Conservation (phyloP, 108 stramenopile genomes). For the Nitzschia sp. region DNA sequence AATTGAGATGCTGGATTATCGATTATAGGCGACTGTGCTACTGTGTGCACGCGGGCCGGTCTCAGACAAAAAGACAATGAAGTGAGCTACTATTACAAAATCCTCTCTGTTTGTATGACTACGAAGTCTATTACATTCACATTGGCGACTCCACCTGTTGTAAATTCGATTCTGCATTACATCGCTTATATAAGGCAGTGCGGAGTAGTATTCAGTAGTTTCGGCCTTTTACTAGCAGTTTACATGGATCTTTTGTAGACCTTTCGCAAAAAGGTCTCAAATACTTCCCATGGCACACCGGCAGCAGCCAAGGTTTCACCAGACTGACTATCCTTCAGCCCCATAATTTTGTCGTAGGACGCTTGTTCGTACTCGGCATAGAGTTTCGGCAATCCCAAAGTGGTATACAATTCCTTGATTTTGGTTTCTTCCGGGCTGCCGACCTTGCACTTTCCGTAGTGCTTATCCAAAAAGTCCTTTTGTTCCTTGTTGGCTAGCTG, state of each 20-base stretch:
- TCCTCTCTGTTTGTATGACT: neutral
- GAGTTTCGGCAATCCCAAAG: slow-evolving; percentile 57
- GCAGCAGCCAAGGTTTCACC: slow-evolving; percentile 21
- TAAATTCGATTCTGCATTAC: too few relatives aligned
- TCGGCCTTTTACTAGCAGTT: too few relatives aligned
- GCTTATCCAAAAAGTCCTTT: slow-evolving; percentile 32
- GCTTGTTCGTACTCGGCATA: slow-evolving; percentile 79
- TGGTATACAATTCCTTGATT: slow-evolving; percentile 72
- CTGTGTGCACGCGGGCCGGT: too few relatives aligned
- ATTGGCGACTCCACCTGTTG: too few relatives aligned
- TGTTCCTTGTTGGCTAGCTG: slow-evolving; percentile 25
- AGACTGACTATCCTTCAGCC: slow-evolving; percentile 44
- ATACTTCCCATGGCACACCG: slow-evolving; percentile 66
- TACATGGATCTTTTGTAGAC: slow-evolving; percentile 87
- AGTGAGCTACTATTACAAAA: too few relatives aligned
- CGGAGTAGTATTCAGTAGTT: too few relatives aligned
- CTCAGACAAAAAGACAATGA: too few relatives aligned
- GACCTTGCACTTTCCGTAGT: slow-evolving; percentile 82
- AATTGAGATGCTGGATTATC: too few relatives aligned
- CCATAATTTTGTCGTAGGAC: slow-evolving; percentile 57
- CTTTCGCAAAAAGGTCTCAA: slow-evolving; percentile 70
- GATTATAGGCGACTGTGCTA: too few relatives aligned
- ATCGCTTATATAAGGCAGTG: too few relatives aligned
- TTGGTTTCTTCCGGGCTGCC: slow-evolving; percentile 37
- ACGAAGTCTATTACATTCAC: too few relatives aligned